Evolutionary conservation across 345 rosid genomes (phyloP).

Genomic region (Dipteronia sinensis): DNA sequence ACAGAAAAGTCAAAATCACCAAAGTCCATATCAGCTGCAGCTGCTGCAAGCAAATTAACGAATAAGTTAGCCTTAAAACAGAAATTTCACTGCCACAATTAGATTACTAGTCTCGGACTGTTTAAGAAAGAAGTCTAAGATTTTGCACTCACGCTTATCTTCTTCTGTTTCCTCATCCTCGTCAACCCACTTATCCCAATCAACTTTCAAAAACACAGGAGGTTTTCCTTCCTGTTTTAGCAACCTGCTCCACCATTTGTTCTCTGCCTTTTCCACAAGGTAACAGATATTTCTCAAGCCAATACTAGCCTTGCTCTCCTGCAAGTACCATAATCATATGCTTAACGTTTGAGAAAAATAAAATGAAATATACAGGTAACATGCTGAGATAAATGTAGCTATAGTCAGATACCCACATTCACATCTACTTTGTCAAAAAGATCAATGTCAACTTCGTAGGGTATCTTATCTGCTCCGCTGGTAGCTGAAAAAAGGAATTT

Average conservation of each 20-base stretch:
- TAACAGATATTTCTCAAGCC: conserved; percentile 47
- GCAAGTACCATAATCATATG: not conserved
- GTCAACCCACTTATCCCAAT: conserved; percentile 70
- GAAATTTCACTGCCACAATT: not conserved
- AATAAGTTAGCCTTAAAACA: conserved; percentile 16
- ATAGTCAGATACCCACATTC: conserved; percentile 34
- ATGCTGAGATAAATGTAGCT: not conserved
- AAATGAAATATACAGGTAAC: not conserved
- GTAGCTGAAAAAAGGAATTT: conserved; percentile 54
- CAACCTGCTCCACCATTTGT: conserved; percentile 62
- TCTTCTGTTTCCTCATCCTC: conserved; percentile 52
- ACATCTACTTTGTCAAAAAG: conserved; percentile 50
- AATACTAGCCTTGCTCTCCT: conserved; percentile 58
- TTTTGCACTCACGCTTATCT: conserved; percentile 21
- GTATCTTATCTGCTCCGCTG: conserved; percentile 45
- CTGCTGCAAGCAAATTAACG: conserved; percentile 15
- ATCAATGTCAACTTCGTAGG: conserved; percentile 51
- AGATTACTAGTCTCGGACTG: not conserved
- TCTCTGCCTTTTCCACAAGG: conserved; percentile 52
- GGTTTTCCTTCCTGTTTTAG: conserved; percentile 47
- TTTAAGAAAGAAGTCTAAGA: not conserved
- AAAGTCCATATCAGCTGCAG: conserved; percentile 35
- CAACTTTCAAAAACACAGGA: conserved; percentile 54
- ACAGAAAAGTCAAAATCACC: conserved; percentile 49
- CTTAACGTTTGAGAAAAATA: not conserved